These are phyloP conservation scores for Glutinoglossum americanum DNA, from an alignment of 495 filamentous ascomycete species.

Conservation along the genomic window DNA sequence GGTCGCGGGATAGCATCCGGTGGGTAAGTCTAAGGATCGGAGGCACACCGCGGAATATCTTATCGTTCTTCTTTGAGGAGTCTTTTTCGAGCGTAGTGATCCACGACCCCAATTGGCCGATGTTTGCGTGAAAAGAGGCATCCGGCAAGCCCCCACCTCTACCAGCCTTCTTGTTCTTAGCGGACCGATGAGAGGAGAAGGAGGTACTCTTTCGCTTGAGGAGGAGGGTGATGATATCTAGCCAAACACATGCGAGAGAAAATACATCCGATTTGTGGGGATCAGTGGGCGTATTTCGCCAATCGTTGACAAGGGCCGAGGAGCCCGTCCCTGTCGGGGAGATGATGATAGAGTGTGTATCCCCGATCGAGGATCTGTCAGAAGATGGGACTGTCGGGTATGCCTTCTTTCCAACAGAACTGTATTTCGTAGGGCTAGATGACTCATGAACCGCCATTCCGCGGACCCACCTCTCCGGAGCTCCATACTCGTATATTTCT, in stretches of 20 bases:
- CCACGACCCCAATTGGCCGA: background rate
- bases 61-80: background rate
- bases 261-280: slow-evolving; percentile 1
- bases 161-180: slow-evolving; percentile 1
- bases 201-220: background rate
- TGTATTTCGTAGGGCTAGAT: background rate
- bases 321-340: background rate
- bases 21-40: background rate
- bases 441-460: background rate
- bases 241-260: background rate
- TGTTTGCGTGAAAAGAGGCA: slow-evolving; percentile 1
- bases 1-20: background rate
- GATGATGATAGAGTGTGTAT: background rate
- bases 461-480: slow-evolving; percentile 50
- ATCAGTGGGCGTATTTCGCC: background rate
- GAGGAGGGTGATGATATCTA: slow-evolving; percentile 1
- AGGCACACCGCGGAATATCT: background rate
- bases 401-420: background rate
- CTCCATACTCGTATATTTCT: slow-evolving; percentile 72
- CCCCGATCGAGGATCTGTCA: background rate
- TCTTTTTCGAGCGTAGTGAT: background rate
- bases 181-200: background rate
- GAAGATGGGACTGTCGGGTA: background rate
- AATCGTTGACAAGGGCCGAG: background rate
- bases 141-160: slow-evolving; percentile 1